Percentiles rank a stretch among this genome's conserved stretches.
Evolutionary conservation across 2,329 filamentous ascomycete species (phyloP).

Genomic region (Penicillium expansum): DNA sequence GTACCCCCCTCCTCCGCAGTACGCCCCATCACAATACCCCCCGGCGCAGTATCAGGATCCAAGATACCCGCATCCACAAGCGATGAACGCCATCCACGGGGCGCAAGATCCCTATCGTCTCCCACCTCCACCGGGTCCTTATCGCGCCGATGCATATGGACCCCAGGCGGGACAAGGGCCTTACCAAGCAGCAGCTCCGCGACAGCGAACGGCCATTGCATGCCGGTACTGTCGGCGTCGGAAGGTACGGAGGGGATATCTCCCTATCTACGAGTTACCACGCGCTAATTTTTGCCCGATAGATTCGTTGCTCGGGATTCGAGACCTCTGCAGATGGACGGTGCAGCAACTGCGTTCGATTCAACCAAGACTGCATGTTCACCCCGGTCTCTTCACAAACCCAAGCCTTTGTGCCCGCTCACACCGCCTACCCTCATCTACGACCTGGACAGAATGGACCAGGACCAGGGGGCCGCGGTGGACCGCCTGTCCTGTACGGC

Average conservation of each 20-base stretch:
- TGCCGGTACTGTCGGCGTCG: constrained; percentile 53
- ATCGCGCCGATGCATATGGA: constrained; percentile 44
- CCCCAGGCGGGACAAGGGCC: constrained; percentile 40
- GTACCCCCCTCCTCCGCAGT: constrained; percentile 24
- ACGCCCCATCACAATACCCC: constrained; percentile 36
- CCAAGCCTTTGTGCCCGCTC: constrained; percentile 70
- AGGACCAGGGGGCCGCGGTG: constrained; percentile 34
- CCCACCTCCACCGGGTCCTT: constrained; percentile 44
- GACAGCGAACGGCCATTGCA: constrained; percentile 52
- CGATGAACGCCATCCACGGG: constrained; percentile 45
- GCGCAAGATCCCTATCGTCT: constrained; percentile 45
- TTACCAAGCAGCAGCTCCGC: constrained; percentile 47
- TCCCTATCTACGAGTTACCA: neutral
- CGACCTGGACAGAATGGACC: constrained; percentile 37
- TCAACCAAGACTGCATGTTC: constrained; percentile 75
- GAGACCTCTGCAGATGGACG: constrained; percentile 69
- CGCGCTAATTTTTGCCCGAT: constrained; percentile 11
- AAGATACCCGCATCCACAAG: constrained; percentile 37
- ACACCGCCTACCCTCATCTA: constrained; percentile 61
- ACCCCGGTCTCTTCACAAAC: constrained; percentile 72
- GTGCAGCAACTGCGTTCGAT: constrained; percentile 69
- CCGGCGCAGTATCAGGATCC: constrained; percentile 29
- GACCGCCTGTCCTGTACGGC: constrained; percentile 42
- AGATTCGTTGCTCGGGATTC: constrained; percentile 76
- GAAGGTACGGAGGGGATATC: constrained; percentile 42